Percentiles rank a stretch among this genome's conserved stretches.
phyloP scores from a whole-genome alignment of 352 stramenopile genomes.

The Nothophytophthora sp. region DNA sequence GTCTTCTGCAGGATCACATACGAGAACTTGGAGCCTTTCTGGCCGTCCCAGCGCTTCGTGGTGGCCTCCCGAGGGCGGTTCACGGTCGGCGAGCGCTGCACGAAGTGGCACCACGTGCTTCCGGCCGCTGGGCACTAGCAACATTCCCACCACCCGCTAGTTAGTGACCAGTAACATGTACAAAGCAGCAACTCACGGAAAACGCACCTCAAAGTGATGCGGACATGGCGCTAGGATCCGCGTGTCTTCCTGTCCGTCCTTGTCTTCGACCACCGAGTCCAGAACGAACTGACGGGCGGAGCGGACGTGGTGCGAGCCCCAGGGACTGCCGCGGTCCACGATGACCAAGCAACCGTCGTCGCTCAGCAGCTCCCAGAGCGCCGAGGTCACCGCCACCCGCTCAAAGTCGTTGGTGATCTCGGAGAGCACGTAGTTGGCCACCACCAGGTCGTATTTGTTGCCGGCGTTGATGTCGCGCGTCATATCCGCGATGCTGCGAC shows the following conservation, averaged over 20 bases:
- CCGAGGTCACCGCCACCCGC: slow-evolving; percentile 72
- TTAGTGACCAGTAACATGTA: not conserved
- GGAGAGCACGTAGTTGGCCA: slow-evolving; percentile 74
- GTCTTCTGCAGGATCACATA: slow-evolving; percentile 85
- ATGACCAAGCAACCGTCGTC: slow-evolving; percentile 74
- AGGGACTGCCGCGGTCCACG: slow-evolving; percentile 79
- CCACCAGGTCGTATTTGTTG: slow-evolving; percentile 78
- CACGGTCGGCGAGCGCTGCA: slow-evolving; percentile 77
- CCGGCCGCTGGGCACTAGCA: slow-evolving; percentile 61
- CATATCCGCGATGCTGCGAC: slow-evolving; percentile 72
- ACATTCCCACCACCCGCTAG: not conserved
- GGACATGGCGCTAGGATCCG: slow-evolving; percentile 75
- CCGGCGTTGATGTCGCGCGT: slow-evolving; percentile 64
- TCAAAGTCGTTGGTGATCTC: slow-evolving; percentile 87
- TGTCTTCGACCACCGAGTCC: slow-evolving; percentile 54
- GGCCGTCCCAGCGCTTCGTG: slow-evolving; percentile 80
- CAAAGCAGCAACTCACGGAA: slow-evolving; percentile 1
- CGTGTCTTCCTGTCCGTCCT: slow-evolving; percentile 29
- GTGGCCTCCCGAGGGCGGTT: slow-evolving; percentile 72
- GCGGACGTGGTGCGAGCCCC: slow-evolving; percentile 81
- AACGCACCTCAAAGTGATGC: slow-evolving; percentile 64
- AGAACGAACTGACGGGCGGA: slow-evolving; percentile 87
- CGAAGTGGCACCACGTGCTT: slow-evolving; percentile 87
- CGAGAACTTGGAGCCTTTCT: slow-evolving; percentile 88
- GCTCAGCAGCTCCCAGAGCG: slow-evolving; percentile 79